Evolutionary conservation across 108 stramenopile genomes (phyloP), one percentile per base, ranked within the genome.

Genomic region (Pseudonitzschia delicatissima): DNA sequence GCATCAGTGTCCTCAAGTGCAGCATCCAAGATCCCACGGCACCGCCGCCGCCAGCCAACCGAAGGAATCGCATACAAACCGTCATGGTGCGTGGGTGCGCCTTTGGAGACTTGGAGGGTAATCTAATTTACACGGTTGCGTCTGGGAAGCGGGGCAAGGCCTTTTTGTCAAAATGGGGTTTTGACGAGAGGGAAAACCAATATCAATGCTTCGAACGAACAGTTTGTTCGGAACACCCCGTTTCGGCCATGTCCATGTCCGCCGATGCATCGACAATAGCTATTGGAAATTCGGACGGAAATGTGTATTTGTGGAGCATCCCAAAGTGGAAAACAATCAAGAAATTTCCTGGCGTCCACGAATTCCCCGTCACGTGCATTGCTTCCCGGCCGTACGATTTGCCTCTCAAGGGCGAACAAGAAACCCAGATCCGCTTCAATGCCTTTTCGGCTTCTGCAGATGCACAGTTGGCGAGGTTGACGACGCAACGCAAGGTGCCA

Each of bases 341-440:
- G 55, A 64, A 64, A 49, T 93, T 90, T 61, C 62, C 58, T n/a
- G 84, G 85, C 67, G 79, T 90, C 4, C 93, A 94, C 57, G 88
- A 90, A 68, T 68, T 94, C 15, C 93, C 90, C 0, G 90, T 91
- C 2, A 94, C 93, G 6, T 91, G 90, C 61, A 71, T 90, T 28
- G 93, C 93, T 15, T 85, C 90, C 0, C 67, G 93, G 35, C 93
- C 93, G 5, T 81, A 78, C 25, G 74, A 77, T 4, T 47, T 87
- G 6, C 74, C 81, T 33, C 68, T 94, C 9, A 65, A 77, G 25
- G 85, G 86, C 18, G 77, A 81, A 67, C 59, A 75, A 20, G 81
- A 84, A 57, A 86, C 78, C 0, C 73, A 67, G 9, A 79, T 91
- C 5, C 69, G 64, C 40, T 77, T 87, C 47, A 86, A 91, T 71